Evolutionary conservation across 208 protist species (phyloP).

Genomic region (Phytomonas serpens): DNA sequence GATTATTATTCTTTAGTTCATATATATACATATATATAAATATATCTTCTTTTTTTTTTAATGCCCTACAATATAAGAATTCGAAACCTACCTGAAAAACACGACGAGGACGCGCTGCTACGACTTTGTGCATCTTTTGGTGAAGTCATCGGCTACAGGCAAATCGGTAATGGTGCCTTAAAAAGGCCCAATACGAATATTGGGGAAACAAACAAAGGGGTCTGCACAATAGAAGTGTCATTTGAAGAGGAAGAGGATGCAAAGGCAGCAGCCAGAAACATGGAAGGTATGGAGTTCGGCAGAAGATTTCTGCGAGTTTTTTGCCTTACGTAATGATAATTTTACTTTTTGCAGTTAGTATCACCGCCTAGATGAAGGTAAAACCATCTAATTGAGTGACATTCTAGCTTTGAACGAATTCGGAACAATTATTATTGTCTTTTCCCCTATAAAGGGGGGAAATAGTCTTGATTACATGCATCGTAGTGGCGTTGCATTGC

Average conservation of each 20-base stretch:
- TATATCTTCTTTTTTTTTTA: too few relatives aligned
- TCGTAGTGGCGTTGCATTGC: too few relatives aligned
- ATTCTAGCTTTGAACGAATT: too few relatives aligned
- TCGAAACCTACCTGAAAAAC: conserved; percentile 24
- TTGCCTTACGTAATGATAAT: conserved; percentile 16
- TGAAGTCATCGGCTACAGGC: conserved; percentile 34
- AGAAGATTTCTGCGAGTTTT: conserved; percentile 42
- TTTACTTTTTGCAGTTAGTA: background rate
- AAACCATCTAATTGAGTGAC: too few relatives aligned
- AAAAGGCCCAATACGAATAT: background rate
- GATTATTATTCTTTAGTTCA: too few relatives aligned
- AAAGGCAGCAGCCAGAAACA: conserved; percentile 40
- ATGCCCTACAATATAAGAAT: conserved; percentile 47
- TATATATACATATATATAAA: too few relatives aligned
- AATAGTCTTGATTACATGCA: too few relatives aligned
- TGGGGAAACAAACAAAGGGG: background rate
- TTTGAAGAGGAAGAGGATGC: conserved; percentile 60
- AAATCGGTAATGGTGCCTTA: conserved; percentile 2
- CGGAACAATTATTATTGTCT: too few relatives aligned
- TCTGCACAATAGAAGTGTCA: conserved; percentile 21
- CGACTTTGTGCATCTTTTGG: conserved; percentile 68
- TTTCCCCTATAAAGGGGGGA: too few relatives aligned
- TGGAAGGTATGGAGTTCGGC: conserved; percentile 69
- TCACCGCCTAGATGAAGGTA: too few relatives aligned
- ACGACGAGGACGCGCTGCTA: conserved; percentile 41